Evolutionary conservation across 345 rosid genomes (phyloP), one percentile per base, ranked within the genome.

Genomic region (Rhodamnia rubescens): DNA sequence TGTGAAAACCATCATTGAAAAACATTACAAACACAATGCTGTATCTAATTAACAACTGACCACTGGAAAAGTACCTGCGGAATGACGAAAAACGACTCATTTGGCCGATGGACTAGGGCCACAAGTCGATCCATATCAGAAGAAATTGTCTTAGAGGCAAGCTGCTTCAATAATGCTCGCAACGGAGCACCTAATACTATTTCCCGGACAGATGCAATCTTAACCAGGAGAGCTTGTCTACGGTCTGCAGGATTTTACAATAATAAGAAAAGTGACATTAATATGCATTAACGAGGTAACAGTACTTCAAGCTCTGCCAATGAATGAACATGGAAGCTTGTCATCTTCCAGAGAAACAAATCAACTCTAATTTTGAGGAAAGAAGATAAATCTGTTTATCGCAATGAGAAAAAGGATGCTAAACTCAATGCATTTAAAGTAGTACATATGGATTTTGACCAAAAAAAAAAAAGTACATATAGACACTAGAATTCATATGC

Each of bases 181-280:
- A 98, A 90, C 7, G 99, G 99, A 11, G 99, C 98, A 89, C 98
- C 99, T 87, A 98, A 88, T 32, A 95, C 99, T 6, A 95, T 93
- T 91, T 94, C 98, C 89, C 98, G 94, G 74, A 95, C 92, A 14
- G 99, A 98, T 86, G 99, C 99, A 88, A 98, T 82, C 91, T 94
- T 96, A 64, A 91, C 90, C 88, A 94, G 87, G 78, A 98, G 86
- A 53, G 91, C 82, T 52, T 93, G 93, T 82, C 88, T 93, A 85
- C 81, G 58, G 88, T 91, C 98, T 98, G 94, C 88, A 91, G 82
- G 69, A 82, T 80, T 54, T 18, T 40, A 22, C 54, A 69, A n/a
- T 32, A 59, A 64, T 44, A 44, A 61, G 51, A 85, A 52, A 50
- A 32, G 42, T n/a, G 55, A 82, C n/a, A 26, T 36, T 15, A 14